Base-by-base conservation (phyloP, 805 yeast genomes). In the Cyberlindnera sargentensis region DNA sequence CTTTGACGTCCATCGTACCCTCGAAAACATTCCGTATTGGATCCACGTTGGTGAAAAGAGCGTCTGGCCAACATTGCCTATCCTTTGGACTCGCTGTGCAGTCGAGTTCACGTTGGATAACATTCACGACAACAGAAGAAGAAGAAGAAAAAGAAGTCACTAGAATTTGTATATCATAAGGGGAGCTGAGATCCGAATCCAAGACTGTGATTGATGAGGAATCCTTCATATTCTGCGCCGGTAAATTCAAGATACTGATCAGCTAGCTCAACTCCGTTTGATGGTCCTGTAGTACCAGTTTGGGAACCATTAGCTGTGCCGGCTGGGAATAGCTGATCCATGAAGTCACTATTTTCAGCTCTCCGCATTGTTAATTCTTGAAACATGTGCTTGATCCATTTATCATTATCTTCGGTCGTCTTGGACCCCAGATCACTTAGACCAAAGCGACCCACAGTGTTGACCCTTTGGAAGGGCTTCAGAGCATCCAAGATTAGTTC, bases 1-100 rank as follows among this genome's bases (percentile, higher is more conserved):
- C 6, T 58, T 58, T 42, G 68, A 88, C 51, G 76, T 87, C 47
- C 82, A 88, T 36, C 70, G 88, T 51, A 81, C 89, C 0, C 76
- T 88, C 55, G 95, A 88, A 57, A 89, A 87, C 60, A 82, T 89
- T 24, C 84, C 88, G 5, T 87, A 88, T 58, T 91, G 97, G 95
- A 79, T 89, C 10, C 67, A 75, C 41, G 87, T 90, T 30, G 99
- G 99, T 5, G 97, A 91, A 61, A 71, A 84, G 49, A 84, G 95
- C 36, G 88, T 89, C 2, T 93, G 98, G 98, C 95, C 96, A 1
- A 75, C 87, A 41, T 70, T 87, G 47, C 87, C 96, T 0, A 67
- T 89, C 32, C 69, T 93, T 29, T 82, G 89, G 79, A 84, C 95
- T 1, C 70, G 99, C 38, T 86, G 96, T 55, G 80, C 90, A 1